phyloP scores from a whole-genome alignment of 495 filamentous ascomycete species.

The Aspergillus steynii region DNA sequence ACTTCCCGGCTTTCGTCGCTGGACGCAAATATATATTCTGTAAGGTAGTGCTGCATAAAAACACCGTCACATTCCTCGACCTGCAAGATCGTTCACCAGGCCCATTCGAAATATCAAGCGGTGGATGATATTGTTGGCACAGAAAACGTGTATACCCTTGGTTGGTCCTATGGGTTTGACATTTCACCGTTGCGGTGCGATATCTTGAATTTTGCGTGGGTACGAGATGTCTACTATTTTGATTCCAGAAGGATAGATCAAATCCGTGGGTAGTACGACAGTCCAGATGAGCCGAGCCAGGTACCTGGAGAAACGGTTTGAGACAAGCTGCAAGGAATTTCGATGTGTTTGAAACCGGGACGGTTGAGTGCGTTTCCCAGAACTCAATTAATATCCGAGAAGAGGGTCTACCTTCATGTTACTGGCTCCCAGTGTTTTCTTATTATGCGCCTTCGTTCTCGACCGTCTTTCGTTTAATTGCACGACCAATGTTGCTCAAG shows the following conservation, averaged over 20 bases:
- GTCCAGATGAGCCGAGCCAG: not conserved
- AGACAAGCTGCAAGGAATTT: conserved; percentile 28
- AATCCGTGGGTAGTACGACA: not conserved
- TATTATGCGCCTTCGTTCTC: not conserved
- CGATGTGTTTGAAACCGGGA: conserved; percentile 23
- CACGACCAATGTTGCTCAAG: not conserved
- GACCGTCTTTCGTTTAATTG: not conserved
- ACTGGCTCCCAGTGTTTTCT: conserved; percentile 4
- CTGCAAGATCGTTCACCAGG: conserved; percentile 7
- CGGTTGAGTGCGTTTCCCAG: conserved; percentile 11
- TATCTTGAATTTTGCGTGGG: too few species aligned
- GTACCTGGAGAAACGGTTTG: conserved; percentile 9
- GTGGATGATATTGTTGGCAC: not conserved
- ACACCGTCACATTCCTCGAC: conserved; percentile 20
- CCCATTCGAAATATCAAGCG: not conserved
- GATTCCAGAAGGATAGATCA: not conserved
- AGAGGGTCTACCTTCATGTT: conserved; percentile 15
- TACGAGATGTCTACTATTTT: too few species aligned
- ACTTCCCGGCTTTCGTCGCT: conserved; percentile 8
- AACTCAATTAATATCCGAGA: conserved; percentile 15
- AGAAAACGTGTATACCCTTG: not conserved
- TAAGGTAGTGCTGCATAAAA: conserved; percentile 2
- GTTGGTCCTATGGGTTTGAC: not conserved
- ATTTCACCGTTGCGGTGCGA: too few species aligned
- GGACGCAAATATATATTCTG: conserved; percentile 10